Base-by-base conservation (phyloP, 2,329 filamentous ascomycete genomes). In the Apiospora phragmitis region DNA sequence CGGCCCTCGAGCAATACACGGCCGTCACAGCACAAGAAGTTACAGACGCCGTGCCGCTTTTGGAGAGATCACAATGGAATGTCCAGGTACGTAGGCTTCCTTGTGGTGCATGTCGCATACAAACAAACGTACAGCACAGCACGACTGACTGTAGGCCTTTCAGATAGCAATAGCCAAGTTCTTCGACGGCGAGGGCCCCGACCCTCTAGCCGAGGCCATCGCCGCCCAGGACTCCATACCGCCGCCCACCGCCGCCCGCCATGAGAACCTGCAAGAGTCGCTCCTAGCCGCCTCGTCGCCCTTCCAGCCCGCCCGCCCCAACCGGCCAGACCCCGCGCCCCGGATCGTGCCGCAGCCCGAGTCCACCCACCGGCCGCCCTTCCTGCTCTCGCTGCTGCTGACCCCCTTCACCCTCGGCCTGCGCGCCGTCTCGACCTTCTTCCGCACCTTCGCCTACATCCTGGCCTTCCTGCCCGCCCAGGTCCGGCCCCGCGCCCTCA, bases 91-190 rank as follows among this genome's bases (percentile, higher is more conserved):
- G 82, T 71, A 21, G 16, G 65, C 26, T 9, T 65, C 51, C 51
- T 38, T 55, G n/a, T 43, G 35, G 62, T 35, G 47, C 62, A 67
- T 69, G 16, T 26, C 24, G 12, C 38, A 70, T 71, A 16, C 68
- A 35, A 18, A 11, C 68, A n/a, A 38, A 55, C 2, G 45, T 21
- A n/a, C 7, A 47, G 5, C 7, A 18, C 12, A 1, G 41, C 35
- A 8, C 21, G 16, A 24, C 43, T 68, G 18, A 69, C 26, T 16
- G 32, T 26, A 9, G 43, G 26, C 21, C 24, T 18, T 70, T 5
- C 79, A 98, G 92, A 97, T 98, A 77, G 95, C 96, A 71, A 95
- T 99, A 74, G 90, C 96, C 74, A 97, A 97, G 79, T 98, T 98
- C 88, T 99, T 98, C 80, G 96, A 99, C 78, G 96, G 96, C 75